Conservation (phyloP, 345 rosid genomes). For the Populus alba region DNA sequence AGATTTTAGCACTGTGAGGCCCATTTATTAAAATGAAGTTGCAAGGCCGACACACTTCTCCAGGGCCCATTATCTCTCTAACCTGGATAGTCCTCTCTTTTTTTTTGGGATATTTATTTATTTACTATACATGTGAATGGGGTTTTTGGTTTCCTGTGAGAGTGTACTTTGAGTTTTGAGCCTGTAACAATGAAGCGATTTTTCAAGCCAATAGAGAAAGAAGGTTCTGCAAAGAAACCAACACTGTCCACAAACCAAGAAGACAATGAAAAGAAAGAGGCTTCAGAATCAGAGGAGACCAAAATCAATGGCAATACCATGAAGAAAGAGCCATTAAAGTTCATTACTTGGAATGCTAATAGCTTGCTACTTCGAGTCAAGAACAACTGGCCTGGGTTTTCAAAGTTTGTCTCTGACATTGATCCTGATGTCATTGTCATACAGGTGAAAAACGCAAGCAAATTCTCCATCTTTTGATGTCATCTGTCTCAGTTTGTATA, state of each 20-base stretch:
- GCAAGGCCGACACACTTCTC: too few relatives aligned
- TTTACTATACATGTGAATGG: too few relatives aligned
- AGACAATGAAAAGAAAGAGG: conserved; percentile 13
- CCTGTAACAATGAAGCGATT: conserved; percentile 72
- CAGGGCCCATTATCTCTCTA: too few relatives aligned
- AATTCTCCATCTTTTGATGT: neutral
- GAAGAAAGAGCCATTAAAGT: conserved; percentile 66
- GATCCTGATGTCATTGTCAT: conserved; percentile 88
- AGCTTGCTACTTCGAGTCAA: conserved; percentile 93
- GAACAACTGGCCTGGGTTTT: conserved; percentile 79
- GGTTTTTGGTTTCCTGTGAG: too few relatives aligned
- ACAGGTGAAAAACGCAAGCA: conserved; percentile 45
- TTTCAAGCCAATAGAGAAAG: conserved; percentile 88
- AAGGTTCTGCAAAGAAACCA: conserved; percentile 72
- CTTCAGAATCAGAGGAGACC: conserved; percentile 23
- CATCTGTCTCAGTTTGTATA: neutral
- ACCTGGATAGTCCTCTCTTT: too few relatives aligned
- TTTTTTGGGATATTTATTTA: too few relatives aligned
- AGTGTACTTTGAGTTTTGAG: neutral
- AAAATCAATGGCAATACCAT: neutral
- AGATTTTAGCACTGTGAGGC: too few relatives aligned
- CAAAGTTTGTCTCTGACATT: conserved; percentile 53
- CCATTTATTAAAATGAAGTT: too few relatives aligned
- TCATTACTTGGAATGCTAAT: conserved; percentile 91
- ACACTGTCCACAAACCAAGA: conserved; percentile 36